Evolutionary conservation across 1,139 yeast species (phyloP).

Genomic region (Suhomyces coccinellae): DNA sequence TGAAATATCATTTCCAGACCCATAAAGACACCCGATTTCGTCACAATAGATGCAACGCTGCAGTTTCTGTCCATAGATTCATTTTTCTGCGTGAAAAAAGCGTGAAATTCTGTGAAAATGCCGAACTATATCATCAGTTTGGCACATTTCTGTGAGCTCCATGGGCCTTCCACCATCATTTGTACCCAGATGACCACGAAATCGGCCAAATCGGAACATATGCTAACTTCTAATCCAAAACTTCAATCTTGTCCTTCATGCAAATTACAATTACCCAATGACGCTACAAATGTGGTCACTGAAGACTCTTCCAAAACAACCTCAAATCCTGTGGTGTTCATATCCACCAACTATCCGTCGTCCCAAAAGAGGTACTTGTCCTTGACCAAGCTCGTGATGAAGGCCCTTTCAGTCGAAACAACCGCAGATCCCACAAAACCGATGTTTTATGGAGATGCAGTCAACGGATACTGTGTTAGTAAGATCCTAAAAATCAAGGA

Average conservation of each 20-base stretch:
- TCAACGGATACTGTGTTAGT: constrained; percentile 66
- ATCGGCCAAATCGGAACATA: constrained; percentile 27
- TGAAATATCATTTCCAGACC: no score
- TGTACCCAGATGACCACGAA: constrained; percentile 59
- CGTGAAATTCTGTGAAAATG: constrained; percentile 9
- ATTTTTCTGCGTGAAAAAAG: background rate
- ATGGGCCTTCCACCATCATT: constrained; percentile 77
- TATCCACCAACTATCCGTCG: constrained; percentile 67
- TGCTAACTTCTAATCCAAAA: constrained; percentile 29
- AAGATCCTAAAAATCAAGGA: constrained; percentile 70
- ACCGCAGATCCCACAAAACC: constrained; percentile 67
- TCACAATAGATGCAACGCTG: background rate
- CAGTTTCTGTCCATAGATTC: background rate
- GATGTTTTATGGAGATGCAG: constrained; percentile 67
- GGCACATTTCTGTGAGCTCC: constrained; percentile 84
- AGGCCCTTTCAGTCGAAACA: constrained; percentile 72
- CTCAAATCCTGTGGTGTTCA: constrained; percentile 14
- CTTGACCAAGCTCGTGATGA: constrained; percentile 59
- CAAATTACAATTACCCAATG: constrained; percentile 48
- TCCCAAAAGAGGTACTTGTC: constrained; percentile 53
- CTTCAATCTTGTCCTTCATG: constrained; percentile 62
- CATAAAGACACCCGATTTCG: background rate
- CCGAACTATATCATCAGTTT: constrained; percentile 48
- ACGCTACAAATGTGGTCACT: constrained; percentile 25
- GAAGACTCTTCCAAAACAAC: constrained; percentile 2